phyloP scores from a whole-genome alignment of 179 eudicot genomes.

The Beta lomatogona region DNA sequence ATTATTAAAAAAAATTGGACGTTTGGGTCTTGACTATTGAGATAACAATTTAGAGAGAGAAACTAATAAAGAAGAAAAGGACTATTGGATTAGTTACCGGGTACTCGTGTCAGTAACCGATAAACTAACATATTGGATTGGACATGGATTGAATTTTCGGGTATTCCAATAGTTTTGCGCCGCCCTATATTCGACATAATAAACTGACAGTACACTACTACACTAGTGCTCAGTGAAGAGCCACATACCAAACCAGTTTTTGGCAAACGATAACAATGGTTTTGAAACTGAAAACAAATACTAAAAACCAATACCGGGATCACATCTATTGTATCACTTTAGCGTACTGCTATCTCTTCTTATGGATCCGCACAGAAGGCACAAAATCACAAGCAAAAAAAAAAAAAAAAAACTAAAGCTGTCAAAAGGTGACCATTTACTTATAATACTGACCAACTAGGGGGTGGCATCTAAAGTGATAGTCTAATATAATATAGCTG shows the following conservation, averaged over 20 bases:
- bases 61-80: too few species aligned
- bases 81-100: too few species aligned
- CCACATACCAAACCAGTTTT: background rate
- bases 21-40: too few species aligned
- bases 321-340: background rate
- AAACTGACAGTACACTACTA: background rate
- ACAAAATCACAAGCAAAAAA: background rate
- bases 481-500: background rate
- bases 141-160: too few species aligned
- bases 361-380: background rate
- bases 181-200: too few species aligned
- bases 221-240: background rate
- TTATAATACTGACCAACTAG: background rate
- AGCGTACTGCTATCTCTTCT: background rate
- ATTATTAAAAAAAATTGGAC: too few species aligned
- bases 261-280: too few species aligned
- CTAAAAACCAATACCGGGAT: background rate
- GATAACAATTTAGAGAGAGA: too few species aligned
- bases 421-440: background rate
- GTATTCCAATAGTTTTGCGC: too few species aligned
- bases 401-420: background rate
- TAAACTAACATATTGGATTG: too few species aligned
- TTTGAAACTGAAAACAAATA: background rate
- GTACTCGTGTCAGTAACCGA: too few species aligned
- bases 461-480: background rate